phyloP scores from a whole-genome alignment of 495 filamentous ascomycete species.

The Aspergillus biplanus region DNA sequence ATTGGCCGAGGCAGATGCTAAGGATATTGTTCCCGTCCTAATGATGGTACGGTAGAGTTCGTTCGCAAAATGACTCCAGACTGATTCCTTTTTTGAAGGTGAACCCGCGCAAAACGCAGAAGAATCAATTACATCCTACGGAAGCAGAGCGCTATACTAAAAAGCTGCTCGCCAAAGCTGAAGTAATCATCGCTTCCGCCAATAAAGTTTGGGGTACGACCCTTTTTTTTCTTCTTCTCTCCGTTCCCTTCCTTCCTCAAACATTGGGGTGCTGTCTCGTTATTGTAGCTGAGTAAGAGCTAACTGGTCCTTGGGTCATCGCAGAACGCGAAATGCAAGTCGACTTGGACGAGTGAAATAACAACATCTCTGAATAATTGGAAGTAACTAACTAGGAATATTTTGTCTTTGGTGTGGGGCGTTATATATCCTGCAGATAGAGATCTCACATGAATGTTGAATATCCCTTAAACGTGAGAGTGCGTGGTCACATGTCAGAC shows the following conservation, averaged over 20 bases:
- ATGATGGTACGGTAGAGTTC: slow-evolving; percentile 54
- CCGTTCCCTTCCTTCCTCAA: too few relatives aligned
- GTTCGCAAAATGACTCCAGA: not conserved
- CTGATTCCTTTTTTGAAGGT: slow-evolving; percentile 24
- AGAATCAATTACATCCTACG: slow-evolving; percentile 57
- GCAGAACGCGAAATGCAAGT: slow-evolving; percentile 7
- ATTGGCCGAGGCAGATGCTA: slow-evolving; percentile 68
- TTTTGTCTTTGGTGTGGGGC: too few relatives aligned
- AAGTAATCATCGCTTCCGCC: slow-evolving; percentile 70
- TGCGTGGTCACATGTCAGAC: too few relatives aligned
- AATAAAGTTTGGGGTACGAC: slow-evolving; percentile 71
- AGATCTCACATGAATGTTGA: too few relatives aligned
- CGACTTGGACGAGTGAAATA: slow-evolving; percentile 3
- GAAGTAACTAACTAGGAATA: too few relatives aligned
- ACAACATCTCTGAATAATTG: not conserved
- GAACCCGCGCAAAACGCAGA: slow-evolving; percentile 59
- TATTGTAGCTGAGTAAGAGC: not conserved
- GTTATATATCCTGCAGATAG: too few relatives aligned
- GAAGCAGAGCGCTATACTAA: slow-evolving; percentile 65
- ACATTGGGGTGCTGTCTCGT: not conserved
- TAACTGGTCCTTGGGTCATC: not conserved
- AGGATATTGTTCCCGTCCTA: slow-evolving; percentile 70
- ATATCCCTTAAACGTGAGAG: too few relatives aligned
- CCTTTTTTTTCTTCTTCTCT: not conserved
- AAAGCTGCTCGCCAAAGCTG: slow-evolving; percentile 69